A percentile compares a stretch with the other conserved stretches of the same genome.
phyloP scores from a whole-genome alignment of 208 protist species.

The Leishmania braziliensis region DNA sequence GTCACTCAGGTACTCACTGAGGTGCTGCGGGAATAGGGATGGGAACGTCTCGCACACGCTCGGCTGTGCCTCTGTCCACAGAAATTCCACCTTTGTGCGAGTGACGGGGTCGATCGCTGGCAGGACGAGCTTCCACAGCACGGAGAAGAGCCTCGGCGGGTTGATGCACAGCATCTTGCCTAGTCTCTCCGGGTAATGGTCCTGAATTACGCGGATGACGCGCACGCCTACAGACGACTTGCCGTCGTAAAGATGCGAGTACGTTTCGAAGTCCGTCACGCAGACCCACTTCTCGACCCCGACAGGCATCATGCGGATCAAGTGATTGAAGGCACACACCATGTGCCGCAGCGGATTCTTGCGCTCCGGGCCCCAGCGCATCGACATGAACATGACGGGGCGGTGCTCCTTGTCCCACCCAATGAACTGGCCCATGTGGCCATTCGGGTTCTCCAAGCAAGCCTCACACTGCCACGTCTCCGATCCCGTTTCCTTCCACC shows the following conservation, averaged over 20 bases:
- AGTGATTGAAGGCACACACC: conserved; percentile 70
- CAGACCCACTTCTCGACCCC: conserved; percentile 87
- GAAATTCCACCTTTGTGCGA: conserved; percentile 72
- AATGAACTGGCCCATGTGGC: conserved; percentile 84
- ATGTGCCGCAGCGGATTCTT: conserved; percentile 76
- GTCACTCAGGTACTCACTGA: conserved; percentile 72
- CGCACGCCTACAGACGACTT: conserved; percentile 64
- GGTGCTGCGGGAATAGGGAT: conserved; percentile 55
- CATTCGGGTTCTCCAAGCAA: conserved; percentile 64
- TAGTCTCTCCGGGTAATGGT: conserved; percentile 87
- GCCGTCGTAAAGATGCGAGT: conserved; percentile 74
- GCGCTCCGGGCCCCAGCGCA: conserved; percentile 81
- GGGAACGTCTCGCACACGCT: conserved; percentile 59
- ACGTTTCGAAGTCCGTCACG: conserved; percentile 86
- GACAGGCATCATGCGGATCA: conserved; percentile 75
- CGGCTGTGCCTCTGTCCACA: conserved; percentile 74
- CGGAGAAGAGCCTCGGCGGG: conserved; percentile 71
- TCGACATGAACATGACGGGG: conserved; percentile 84
- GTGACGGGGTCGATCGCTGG: conserved; percentile 81
- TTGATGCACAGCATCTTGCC: conserved; percentile 86
- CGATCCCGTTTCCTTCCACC: conserved; percentile 60
- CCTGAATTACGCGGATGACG: conserved; percentile 70
- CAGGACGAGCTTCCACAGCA: conserved; percentile 78
- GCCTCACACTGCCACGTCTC: conserved; percentile 57
- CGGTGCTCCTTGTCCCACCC: conserved; percentile 79